Conservation (phyloP, 495 filamentous ascomycete species). For the Sphaerosporella brunnea region DNA sequence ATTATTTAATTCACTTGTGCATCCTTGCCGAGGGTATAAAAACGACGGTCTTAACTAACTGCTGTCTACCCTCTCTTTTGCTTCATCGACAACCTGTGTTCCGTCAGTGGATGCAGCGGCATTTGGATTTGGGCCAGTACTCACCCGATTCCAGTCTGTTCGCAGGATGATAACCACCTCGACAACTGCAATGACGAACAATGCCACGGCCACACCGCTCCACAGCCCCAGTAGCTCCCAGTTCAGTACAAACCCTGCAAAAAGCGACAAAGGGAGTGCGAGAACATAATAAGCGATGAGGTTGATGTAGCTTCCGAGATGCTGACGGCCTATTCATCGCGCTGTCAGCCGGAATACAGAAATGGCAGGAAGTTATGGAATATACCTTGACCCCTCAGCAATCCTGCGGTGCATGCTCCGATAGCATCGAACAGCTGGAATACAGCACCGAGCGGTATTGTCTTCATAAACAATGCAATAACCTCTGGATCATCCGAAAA, state of each 20-base stretch:
- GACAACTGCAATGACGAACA: slow-evolving; percentile 31
- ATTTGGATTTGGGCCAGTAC: slow-evolving; percentile 6
- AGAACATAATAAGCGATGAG: slow-evolving; percentile 70
- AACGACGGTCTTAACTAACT: too few species aligned
- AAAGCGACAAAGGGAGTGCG: slow-evolving; percentile 69
- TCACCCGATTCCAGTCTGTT: slow-evolving; percentile 24
- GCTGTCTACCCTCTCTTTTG: background rate
- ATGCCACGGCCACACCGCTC: slow-evolving; percentile 57
- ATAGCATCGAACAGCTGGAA: slow-evolving; percentile 81
- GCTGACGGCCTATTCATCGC: slow-evolving; percentile 50
- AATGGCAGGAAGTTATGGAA: background rate
- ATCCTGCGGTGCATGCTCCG: slow-evolving; percentile 59
- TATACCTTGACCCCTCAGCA: slow-evolving; percentile 47
- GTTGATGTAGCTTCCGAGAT: slow-evolving; percentile 75
- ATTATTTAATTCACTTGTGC: too few species aligned
- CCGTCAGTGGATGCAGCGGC: background rate
- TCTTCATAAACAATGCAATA: slow-evolving; percentile 48
- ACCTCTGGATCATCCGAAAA: slow-evolving; percentile 73
- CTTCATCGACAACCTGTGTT: slow-evolving; percentile 1
- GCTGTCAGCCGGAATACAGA: background rate
- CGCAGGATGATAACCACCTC: slow-evolving; percentile 15
- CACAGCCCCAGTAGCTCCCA: slow-evolving; percentile 67
- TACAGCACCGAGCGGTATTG: slow-evolving; percentile 61
- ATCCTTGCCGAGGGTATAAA: too few species aligned
- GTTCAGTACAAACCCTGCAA: slow-evolving; percentile 48